Conservation (phyloP, 495 filamentous ascomycete species). For the Podospora tetraspora region DNA sequence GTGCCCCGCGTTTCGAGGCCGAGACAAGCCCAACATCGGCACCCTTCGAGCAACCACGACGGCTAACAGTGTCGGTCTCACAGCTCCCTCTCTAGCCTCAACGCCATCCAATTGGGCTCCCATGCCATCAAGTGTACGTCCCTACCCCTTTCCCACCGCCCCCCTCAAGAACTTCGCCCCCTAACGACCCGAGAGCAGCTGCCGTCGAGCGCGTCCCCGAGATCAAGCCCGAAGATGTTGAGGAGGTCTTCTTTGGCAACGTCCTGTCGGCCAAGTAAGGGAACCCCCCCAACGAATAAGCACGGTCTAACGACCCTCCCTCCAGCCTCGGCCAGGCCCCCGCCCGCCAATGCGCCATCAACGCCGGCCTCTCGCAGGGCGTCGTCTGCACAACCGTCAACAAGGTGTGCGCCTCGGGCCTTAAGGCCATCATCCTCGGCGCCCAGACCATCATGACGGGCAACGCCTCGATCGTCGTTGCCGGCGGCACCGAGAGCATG, state of each 20-base stretch:
- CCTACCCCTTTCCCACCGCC: constrained; percentile 2
- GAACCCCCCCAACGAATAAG: not conserved
- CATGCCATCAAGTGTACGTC: constrained; percentile 82
- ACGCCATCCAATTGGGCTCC: constrained; percentile 78
- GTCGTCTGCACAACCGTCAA: constrained; percentile 90
- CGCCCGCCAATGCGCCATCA: constrained; percentile 85
- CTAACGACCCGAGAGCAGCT: constrained; percentile 45
- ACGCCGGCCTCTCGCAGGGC: constrained; percentile 71
- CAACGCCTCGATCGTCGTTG: constrained; percentile 82
- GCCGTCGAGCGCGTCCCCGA: constrained; percentile 79
- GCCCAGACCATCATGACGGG: constrained; percentile 96
- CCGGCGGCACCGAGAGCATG: constrained; percentile 95
- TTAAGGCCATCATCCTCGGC: constrained; percentile 92
- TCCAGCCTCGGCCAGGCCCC: constrained; percentile 91
- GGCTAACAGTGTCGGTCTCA: constrained; percentile 3
- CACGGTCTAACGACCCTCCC: constrained; percentile 9
- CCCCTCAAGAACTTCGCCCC: constrained; percentile 12
- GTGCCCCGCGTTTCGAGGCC: constrained; percentile 14
- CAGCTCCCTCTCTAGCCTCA: constrained; percentile 75
- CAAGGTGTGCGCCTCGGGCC: constrained; percentile 92
- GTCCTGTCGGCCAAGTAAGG: constrained; percentile 90
- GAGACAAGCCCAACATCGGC: not conserved
- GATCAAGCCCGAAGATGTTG: constrained; percentile 80
- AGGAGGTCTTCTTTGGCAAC: constrained; percentile 98
- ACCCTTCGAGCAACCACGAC: not conserved